Conservation (phyloP, 2,329 filamentous ascomycete genomes). For the Metarhizium album region DNA sequence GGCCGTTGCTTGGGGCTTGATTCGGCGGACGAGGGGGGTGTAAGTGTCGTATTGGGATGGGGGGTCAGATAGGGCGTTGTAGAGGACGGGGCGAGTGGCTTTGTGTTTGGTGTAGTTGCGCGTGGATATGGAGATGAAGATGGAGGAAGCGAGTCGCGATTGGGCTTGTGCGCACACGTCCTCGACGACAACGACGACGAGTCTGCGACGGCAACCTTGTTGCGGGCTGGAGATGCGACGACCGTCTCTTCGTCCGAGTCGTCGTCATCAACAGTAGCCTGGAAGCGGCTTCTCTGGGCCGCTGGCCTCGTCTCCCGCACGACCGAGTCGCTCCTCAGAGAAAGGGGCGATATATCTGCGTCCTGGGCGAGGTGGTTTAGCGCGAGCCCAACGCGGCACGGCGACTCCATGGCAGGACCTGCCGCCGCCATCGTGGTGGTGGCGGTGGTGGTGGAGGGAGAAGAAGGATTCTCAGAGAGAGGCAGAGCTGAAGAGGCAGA, state of each 20-base stretch:
- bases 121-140: not conserved
- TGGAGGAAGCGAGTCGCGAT: not conserved
- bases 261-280: slow-evolving; percentile 14
- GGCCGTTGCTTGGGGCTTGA: slow-evolving; percentile 12
- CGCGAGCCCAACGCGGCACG: not conserved
- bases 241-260: not conserved
- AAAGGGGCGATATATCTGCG: not conserved
- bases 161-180: not conserved
- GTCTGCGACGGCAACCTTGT: not conserved
- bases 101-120: not conserved
- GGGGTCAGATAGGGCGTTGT: not conserved
- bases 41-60: not conserved
- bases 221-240: not conserved
- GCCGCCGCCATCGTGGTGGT: not conserved
- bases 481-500: too few relatives aligned
- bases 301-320: not conserved
- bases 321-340: not conserved
- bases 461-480: too few relatives aligned
- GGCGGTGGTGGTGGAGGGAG: not conserved
- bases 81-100: not conserved
- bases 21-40: slow-evolving; percentile 4
- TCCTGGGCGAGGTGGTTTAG: not conserved
- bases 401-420: not conserved
- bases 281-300: not conserved
- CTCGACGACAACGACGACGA: not conserved